Evolutionary conservation across 345 rosid species (phyloP), one percentile per base, ranked within the genome.

Genomic region (Camelina neglecta): DNA sequence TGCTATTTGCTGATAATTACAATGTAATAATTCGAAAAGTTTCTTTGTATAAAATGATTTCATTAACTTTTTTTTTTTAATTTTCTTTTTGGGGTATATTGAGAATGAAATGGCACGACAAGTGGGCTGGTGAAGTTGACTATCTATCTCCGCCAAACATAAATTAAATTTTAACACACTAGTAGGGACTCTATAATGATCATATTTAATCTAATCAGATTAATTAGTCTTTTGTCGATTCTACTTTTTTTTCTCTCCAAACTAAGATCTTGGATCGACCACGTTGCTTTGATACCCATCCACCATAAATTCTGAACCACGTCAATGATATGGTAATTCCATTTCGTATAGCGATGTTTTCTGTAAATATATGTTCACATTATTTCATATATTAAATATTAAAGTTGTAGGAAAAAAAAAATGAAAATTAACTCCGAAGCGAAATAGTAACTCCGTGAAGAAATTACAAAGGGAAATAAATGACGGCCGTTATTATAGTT

Each of bases 401-500:
- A 29, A 29, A 36, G 39, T 8, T 39, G 42, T 39, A 10, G 42
- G 42, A 0, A 33, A 29, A 29, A 29, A 29, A 11, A 42, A 44
- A 44, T 13, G 16, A 44, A 44, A 29, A 13, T 44, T 42, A 42
- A 67, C 67, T n/a, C 48, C 23, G 23, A 21, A 21, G 23, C 23
- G 23, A 21, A 21, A 21, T 21, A 21, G 23, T 42, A 42, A 67
- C 67, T n/a, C 48, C 38, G 69, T 53, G 61, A 69, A 76, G 67
- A 50, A 50, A 60, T 9, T 39, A 11, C 51, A 29, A 51, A 49
- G 36, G 20, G 5, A 56, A 36, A 68, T 36, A 62, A 31, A 69
- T 63, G 67, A 77, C 73, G 73, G 76, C 57, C 73, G 76, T 77
- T 77, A 72, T 58, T 59, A 26, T 65, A 35, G 73, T 71, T 71